Percentiles rank a stretch among this genome's conserved stretches.
These are phyloP conservation scores for Diospyros kaki DNA, from an alignment of 148 eudicot genomes.

Conservation along the genomic window DNA sequence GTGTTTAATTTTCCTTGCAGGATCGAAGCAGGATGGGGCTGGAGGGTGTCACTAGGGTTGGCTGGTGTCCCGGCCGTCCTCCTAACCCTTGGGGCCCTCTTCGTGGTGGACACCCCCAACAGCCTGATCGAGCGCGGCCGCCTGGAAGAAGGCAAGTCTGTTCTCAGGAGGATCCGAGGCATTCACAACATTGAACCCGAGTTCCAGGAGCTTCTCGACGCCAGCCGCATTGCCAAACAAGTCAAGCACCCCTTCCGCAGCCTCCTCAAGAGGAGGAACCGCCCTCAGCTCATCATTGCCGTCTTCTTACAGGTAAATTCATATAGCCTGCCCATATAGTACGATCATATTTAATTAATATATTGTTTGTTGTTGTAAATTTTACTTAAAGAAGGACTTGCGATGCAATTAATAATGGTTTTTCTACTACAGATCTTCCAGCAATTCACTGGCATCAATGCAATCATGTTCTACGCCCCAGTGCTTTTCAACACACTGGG, in stretches of 20 bases:
- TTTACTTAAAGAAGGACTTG: neutral
- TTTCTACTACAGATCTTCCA: conserved; percentile 54
- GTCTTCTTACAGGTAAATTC: conserved; percentile 35
- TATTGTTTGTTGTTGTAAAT: too few relatives aligned
- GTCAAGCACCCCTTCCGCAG: conserved; percentile 69
- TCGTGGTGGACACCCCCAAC: conserved; percentile 85
- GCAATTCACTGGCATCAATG: conserved; percentile 79
- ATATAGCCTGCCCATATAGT: too few relatives aligned
- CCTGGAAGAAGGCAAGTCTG: conserved; percentile 72
- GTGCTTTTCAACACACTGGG: conserved; percentile 72
- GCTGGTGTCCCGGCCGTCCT: conserved; percentile 83
- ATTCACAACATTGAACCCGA: conserved; percentile 80
- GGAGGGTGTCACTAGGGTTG: conserved; percentile 82
- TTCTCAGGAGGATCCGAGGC: conserved; percentile 69
- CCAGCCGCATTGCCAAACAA: conserved; percentile 55
- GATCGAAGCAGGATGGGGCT: conserved; percentile 86
- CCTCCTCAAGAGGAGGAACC: conserved; percentile 45
- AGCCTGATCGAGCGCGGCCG: conserved; percentile 82
- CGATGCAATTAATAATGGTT: neutral
- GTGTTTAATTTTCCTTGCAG: conserved; percentile 21
- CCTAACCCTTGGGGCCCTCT: conserved; percentile 62
- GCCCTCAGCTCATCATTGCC: conserved; percentile 71
- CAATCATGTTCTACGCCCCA: conserved; percentile 84
- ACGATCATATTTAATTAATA: too few relatives aligned
- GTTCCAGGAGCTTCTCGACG: conserved; percentile 73